A percentile compares a stretch with the other conserved stretches of the same genome.
Conservation (phyloP, 352 stramenopile species). For the Pythium folliculosum region DNA sequence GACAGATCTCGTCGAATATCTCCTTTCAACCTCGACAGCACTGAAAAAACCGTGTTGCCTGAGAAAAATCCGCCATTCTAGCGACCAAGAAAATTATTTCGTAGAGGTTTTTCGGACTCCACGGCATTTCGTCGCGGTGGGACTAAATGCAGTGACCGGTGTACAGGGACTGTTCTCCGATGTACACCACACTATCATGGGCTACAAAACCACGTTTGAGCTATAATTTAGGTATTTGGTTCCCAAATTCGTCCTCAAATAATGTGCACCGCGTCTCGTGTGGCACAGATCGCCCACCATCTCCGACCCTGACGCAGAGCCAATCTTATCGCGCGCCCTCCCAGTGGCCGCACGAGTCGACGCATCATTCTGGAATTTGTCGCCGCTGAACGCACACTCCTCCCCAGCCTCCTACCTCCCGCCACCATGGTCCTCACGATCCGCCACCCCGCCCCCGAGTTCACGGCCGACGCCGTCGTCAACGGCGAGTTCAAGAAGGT, state of each 20-base stretch:
- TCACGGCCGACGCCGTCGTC: conserved; percentile 79
- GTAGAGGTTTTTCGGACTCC: no score
- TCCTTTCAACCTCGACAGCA: no score
- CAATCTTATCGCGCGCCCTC: background rate
- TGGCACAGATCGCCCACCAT: background rate
- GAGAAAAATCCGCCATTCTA: no score
- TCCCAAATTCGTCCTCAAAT: background rate
- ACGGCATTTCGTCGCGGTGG: background rate
- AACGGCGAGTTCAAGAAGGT: conserved; percentile 85
- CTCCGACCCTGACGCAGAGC: conserved; percentile 2
- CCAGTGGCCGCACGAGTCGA: background rate
- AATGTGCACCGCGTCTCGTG: background rate
- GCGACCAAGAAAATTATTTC: background rate
- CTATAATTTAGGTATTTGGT: no score
- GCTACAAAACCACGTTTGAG: no score
- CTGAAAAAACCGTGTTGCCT: no score
- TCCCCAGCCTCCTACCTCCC: background rate
- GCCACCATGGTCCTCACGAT: conserved; percentile 60
- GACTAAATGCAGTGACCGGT: background rate
- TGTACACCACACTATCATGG: no score
- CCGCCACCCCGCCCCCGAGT: conserved; percentile 65
- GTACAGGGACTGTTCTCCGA: no score
- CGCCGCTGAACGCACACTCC: background rate
- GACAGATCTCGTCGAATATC: no score
- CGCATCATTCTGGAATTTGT: background rate